Percentiles rank a stretch among this genome's conserved stretches.
These are phyloP conservation scores for Rhynchospora pubera DNA, from an alignment of 176 grass and related monocot genomes.

Conservation along the genomic window DNA sequence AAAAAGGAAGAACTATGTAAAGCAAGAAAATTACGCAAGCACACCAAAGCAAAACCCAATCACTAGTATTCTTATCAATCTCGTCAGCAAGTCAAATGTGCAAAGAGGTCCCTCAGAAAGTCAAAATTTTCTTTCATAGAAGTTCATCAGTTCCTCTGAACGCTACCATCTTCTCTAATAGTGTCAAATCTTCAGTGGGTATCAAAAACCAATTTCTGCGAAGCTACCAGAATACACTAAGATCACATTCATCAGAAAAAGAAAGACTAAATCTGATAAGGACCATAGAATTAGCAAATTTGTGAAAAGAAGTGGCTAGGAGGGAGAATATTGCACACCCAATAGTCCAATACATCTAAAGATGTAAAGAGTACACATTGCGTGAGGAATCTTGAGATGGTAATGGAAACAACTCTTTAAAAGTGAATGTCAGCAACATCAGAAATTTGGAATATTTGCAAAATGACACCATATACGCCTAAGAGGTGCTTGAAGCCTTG, in stretches of 20 bases:
- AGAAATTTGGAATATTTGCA: neutral
- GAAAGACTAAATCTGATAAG: neutral
- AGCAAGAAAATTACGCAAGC: neutral
- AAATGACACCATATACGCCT: neutral
- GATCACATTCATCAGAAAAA: neutral
- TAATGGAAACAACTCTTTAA: neutral
- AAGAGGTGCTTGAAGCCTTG: too few relatives aligned
- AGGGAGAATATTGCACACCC: neutral
- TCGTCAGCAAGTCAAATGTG: neutral
- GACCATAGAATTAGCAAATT: neutral
- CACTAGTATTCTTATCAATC: neutral
- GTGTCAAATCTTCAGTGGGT: neutral
- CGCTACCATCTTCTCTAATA: neutral
- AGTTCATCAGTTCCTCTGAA: neutral
- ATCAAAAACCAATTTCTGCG: neutral
- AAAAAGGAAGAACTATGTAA: neutral
- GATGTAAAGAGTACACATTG: neutral
- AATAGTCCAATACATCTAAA: neutral
- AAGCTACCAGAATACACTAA: neutral
- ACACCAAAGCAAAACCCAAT: neutral
- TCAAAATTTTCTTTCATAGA: neutral
- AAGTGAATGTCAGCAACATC: neutral
- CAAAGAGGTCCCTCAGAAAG: neutral
- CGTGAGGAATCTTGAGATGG: neutral
- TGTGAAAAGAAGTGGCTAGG: neutral